Percentiles rank a stretch among this genome's conserved stretches.
Evolutionary conservation across 1,284 basidiomycete species (phyloP).

Genomic region (Bjerkandera adusta): DNA sequence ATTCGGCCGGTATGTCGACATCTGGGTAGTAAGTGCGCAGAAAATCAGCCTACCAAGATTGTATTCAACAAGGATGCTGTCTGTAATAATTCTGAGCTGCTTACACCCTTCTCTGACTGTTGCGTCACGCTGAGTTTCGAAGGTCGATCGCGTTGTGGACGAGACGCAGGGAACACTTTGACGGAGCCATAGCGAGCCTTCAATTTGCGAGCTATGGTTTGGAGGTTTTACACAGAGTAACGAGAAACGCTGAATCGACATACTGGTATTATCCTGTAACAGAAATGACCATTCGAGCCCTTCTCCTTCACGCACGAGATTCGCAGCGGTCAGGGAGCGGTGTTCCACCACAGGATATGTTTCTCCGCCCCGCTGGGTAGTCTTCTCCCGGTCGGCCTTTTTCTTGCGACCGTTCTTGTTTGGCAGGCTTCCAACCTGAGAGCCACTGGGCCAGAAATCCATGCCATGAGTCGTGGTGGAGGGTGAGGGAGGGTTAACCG

Average conservation of each 20-base stretch:
- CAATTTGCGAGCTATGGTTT: conserved; percentile 25
- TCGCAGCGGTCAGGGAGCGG: conserved; percentile 53
- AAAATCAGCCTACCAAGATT: conserved; percentile 54
- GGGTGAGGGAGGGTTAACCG: not conserved
- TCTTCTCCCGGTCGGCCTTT: conserved; percentile 28
- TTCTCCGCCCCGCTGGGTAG: conserved; percentile 17
- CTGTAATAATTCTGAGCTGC: conserved; percentile 16
- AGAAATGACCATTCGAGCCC: conserved; percentile 54
- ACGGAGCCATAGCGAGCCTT: conserved; percentile 29
- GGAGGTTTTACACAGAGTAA: not conserved
- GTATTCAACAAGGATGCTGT: not conserved
- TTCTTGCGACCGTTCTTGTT: conserved; percentile 18
- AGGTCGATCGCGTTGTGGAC: conserved; percentile 31
- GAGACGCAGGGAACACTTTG: conserved; percentile 57
- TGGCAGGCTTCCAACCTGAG: conserved; percentile 20
- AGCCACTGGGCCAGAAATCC: conserved; percentile 63
- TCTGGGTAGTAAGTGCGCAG: conserved; percentile 68
- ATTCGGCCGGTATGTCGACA: conserved; percentile 61
- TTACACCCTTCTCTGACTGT: conserved; percentile 62
- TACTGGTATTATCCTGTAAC: conserved; percentile 28
- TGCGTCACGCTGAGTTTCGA: conserved; percentile 37
- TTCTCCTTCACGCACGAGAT: conserved; percentile 41
- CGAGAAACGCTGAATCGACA: conserved; percentile 12
- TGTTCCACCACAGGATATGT: conserved; percentile 52
- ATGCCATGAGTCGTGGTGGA: conserved; percentile 54